A percentile compares a stretch with the other conserved stretches of the same genome.
These are phyloP conservation scores for Trichoderma koningiopsis DNA, from an alignment of 2,329 filamentous ascomycete genomes.

Conservation along the genomic window DNA sequence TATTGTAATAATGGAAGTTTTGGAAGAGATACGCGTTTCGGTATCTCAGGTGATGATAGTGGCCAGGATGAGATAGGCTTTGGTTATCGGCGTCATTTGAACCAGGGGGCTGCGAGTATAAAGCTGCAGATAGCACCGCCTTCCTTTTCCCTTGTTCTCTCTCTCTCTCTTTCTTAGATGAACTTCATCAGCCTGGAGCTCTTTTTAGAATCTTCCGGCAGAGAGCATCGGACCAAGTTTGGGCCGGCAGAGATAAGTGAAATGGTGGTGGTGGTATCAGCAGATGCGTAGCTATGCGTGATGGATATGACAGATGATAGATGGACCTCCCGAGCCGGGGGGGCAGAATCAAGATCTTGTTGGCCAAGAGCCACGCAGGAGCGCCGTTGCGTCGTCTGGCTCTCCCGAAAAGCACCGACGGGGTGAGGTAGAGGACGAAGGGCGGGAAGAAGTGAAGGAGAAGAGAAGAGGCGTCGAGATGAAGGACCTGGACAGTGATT, in stretches of 20 bases:
- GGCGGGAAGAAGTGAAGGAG: slow-evolving; percentile 23
- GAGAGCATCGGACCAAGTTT: slow-evolving; percentile 21
- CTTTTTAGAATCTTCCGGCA: slow-evolving; percentile 9
- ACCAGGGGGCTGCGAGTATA: slow-evolving; percentile 27
- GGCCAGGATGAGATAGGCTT: slow-evolving; percentile 59
- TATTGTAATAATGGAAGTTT: neutral
- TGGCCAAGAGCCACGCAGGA: neutral
- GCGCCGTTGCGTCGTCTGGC: neutral
- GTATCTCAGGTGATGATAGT: slow-evolving; percentile 53
- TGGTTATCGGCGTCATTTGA: slow-evolving; percentile 60
- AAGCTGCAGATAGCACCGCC: neutral
- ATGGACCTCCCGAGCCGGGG: slow-evolving; percentile 3
- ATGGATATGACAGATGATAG: slow-evolving; percentile 23
- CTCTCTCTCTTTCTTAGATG: neutral
- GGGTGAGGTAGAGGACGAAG: slow-evolving; percentile 24
- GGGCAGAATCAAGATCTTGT: slow-evolving; percentile 5
- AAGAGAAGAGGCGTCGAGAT: neutral
- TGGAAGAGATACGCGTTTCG: slow-evolving; percentile 8
- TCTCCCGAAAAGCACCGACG: slow-evolving; percentile 21
- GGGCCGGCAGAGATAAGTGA: slow-evolving; percentile 7
- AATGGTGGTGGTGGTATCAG: slow-evolving; percentile 7
- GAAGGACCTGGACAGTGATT: neutral
- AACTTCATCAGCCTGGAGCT: slow-evolving; percentile 4
- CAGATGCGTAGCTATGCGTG: slow-evolving; percentile 11
- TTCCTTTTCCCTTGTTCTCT: neutral